These are phyloP conservation scores for Quercus wislizeni DNA, from an alignment of 306 rosid species.

Conservation along the genomic window DNA sequence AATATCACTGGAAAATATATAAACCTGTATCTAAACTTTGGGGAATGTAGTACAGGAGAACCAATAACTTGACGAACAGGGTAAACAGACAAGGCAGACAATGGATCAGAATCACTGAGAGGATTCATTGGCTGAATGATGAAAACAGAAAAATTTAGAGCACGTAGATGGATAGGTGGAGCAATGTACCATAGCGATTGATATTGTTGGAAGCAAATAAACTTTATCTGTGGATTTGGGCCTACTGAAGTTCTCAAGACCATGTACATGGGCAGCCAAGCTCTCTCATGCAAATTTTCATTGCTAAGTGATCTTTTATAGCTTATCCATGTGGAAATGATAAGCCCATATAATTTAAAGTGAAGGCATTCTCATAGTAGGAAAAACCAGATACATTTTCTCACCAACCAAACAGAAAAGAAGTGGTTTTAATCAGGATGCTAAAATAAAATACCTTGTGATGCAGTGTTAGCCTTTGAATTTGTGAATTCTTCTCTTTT, in stretches of 20 bases:
- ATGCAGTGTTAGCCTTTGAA: conserved; percentile 55
- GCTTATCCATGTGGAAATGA: not conserved
- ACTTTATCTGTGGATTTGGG: not conserved
- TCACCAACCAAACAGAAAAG: not conserved
- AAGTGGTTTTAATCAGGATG: not conserved
- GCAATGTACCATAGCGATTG: not conserved
- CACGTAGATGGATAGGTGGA: not conserved
- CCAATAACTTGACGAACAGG: conserved; percentile 54
- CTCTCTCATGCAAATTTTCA: not conserved
- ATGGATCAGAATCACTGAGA: conserved; percentile 47
- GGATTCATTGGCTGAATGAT: conserved; percentile 52
- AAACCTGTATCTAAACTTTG: conserved; percentile 80
- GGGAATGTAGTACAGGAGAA: conserved; percentile 59
- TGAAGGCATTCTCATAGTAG: not conserved
- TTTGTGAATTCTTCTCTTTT: conserved; percentile 60
- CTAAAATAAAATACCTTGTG: conserved; percentile 61
- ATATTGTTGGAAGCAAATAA: not conserved
- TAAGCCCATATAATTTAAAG: not conserved
- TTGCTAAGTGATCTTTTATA: not conserved
- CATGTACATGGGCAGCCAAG: not conserved
- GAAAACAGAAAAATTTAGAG: conserved; percentile 5
- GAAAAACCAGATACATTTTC: not conserved
- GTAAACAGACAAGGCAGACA: conserved; percentile 47
- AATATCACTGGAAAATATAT: not conserved
- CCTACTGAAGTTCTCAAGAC: not conserved